Base-by-base conservation (phyloP, 2,329 filamentous ascomycete genomes). In the Cytospora schulzeri region DNA sequence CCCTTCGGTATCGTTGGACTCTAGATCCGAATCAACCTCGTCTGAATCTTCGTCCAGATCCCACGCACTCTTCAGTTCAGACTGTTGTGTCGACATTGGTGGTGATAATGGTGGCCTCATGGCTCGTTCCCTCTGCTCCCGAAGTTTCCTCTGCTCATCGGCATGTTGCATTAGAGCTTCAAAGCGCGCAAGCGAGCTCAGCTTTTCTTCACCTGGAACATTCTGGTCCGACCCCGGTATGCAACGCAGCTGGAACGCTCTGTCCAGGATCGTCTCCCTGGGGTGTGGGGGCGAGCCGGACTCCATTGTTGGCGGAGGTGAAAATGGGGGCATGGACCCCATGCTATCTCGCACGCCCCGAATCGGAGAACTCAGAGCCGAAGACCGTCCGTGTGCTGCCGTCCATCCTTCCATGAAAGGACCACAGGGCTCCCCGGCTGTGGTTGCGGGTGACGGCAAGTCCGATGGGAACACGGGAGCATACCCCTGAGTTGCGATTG, bases 251-350 rank as follows among this genome's bases (percentile, higher is more conserved):
- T 88, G 85, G 69, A 90, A 89, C 0, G 87, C 87, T 48, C 87
- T 77, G 71, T 90, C 87, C n/a, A 89, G 74, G 59, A 90, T 89
- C 0, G 87, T 88, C 73, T 90, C 87, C 19, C 87, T 80, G 2
- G 83, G 84, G 0, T 74, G 76, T 2, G 83, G 81, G 0, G 85
- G 84, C 0, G 84, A 83, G 69, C 79, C 80, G 1, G 81, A 80
- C 50, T 80, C 76, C 2, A 78, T 69, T 11, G 79, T 71, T 22
- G 76, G 73, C 5, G 68, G 70, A 6, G 71, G 70, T 8, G 72
- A 69, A 24, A 70, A 65, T 1, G 79, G 77, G 19, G 77, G 75
- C 15, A 82, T 79, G 1, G 84, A 86, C 66, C 82, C 78, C 57
- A 87, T 77, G 69, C 85, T 87, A 53, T 82, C 84, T 8, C 84